Conservation (phyloP, 2,329 filamentous ascomycete genomes). For the Ceratocystiopsis sp. region DNA sequence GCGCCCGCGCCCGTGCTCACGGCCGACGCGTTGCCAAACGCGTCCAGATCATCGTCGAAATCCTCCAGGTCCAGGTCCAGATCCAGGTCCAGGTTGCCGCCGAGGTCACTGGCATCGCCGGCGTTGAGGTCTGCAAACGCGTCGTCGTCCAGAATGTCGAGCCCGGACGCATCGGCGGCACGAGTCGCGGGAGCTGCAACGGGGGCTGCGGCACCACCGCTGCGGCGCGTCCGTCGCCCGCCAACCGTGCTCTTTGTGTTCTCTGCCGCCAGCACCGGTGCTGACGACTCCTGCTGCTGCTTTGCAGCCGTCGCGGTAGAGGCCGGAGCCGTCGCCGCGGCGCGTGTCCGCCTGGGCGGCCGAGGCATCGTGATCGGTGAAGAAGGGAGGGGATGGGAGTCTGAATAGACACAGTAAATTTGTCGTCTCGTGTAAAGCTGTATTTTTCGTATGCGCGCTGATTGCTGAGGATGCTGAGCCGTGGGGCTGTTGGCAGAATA, state of each 20-base stretch:
- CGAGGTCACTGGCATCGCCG: conserved; percentile 14
- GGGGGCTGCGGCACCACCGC: conserved; percentile 1
- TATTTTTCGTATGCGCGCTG: too few species aligned
- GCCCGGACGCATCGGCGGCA: conserved; percentile 25
- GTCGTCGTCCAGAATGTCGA: conserved; percentile 27
- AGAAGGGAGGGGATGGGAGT: too few species aligned
- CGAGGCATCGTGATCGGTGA: conserved; percentile 7
- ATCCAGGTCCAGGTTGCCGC: not conserved
- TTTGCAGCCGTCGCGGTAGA: not conserved
- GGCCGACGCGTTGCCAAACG: conserved; percentile 5
- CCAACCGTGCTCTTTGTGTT: conserved; percentile 13
- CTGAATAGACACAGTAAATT: too few species aligned
- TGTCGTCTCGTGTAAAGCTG: too few species aligned
- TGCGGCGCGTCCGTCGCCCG: conserved; percentile 5
- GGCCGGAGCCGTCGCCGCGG: conserved; percentile 1
- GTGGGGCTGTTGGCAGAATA: too few species aligned
- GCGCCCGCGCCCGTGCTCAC: not conserved
- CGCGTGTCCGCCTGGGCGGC: conserved; percentile 8
- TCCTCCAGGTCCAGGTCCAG: conserved; percentile 14
- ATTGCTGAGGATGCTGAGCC: too few species aligned
- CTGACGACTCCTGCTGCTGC: not conserved
- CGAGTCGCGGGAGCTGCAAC: conserved; percentile 3
- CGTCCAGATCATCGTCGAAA: conserved; percentile 5
- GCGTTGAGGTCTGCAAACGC: conserved; percentile 27
- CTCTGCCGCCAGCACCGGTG: conserved; percentile 11